Percentiles rank a stretch among this genome's conserved stretches.
Conservation (phyloP, 140 eudicot genomes). For the Ambrosia hybrid region DNA sequence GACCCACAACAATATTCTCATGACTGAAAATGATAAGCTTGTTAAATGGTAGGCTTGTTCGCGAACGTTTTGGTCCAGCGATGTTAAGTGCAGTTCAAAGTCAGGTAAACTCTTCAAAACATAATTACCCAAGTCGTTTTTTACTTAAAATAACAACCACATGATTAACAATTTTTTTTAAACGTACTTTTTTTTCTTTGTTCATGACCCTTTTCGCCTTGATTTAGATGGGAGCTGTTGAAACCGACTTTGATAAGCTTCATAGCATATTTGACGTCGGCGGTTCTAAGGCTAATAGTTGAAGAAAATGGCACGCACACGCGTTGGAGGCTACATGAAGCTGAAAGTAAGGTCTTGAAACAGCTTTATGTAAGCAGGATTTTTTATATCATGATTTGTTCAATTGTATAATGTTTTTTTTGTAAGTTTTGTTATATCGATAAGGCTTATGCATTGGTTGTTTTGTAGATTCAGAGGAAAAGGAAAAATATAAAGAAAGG, state of each 20-base stretch:
- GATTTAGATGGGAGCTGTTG: slow-evolving; percentile 89
- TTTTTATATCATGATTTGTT: no score
- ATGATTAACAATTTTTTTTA: not conserved
- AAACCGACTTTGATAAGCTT: slow-evolving; percentile 68
- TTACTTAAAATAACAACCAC: not conserved
- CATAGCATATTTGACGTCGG: slow-evolving; percentile 78
- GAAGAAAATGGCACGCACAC: no score
- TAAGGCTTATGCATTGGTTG: no score
- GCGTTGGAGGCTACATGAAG: no score
- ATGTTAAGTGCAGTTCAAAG: slow-evolving; percentile 97
- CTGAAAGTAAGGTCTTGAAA: no score
- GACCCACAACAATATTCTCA: no score
- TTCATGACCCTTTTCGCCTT: not conserved
- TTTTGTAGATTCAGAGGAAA: no score
- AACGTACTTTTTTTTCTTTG: not conserved
- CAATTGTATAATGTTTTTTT: no score
- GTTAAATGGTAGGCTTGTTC: slow-evolving; percentile 94
- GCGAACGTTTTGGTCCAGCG: slow-evolving; percentile 97
- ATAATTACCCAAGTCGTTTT: not conserved
- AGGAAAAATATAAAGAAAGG: no score
- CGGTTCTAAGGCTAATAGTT: no score
- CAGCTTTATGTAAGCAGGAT: no score
- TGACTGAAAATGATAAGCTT: slow-evolving; percentile 50
- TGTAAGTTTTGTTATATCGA: no score
- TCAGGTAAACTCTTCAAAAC: slow-evolving; percentile 39